These are phyloP conservation scores for Aspergillus texensis DNA, from an alignment of 2,329 filamentous ascomycete genomes.

Conservation along the genomic window DNA sequence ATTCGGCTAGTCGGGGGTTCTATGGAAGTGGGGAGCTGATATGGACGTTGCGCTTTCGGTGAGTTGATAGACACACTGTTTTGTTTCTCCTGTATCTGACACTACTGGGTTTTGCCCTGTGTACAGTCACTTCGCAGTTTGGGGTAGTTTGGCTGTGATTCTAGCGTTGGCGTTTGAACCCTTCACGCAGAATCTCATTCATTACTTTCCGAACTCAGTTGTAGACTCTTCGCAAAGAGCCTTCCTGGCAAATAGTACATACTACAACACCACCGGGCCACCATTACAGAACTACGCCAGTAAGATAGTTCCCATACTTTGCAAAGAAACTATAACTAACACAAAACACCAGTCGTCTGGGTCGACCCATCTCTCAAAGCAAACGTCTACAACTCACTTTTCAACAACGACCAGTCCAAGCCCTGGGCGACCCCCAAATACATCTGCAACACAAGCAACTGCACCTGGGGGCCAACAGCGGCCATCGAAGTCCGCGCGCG, in stretches of 20 bases:
- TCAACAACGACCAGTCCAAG: conserved; percentile 8
- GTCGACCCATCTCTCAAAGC: conserved; percentile 15
- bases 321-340: neutral
- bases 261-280: neutral
- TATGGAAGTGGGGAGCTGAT: conserved; percentile 16
- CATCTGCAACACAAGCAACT: conserved; percentile 14
- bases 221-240: conserved; percentile 7
- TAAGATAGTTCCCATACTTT: neutral
- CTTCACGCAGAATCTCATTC: conserved; percentile 20
- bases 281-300: neutral
- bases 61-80: neutral
- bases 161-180: conserved; percentile 19
- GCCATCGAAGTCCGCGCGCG: conserved; percentile 5
- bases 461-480: conserved; percentile 16
- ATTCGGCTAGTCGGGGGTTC: conserved; percentile 17
- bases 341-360: neutral
- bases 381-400: conserved; percentile 16
- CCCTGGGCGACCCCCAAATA: conserved; percentile 15
- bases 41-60: conserved; percentile 13
- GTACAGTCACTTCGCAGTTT: conserved; percentile 17
- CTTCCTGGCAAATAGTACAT: conserved; percentile 6
- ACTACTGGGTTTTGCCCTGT: neutral
- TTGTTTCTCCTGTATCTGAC: neutral
- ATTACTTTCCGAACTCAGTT: conserved; percentile 9
- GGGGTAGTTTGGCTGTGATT: conserved; percentile 13